Evolutionary conservation across 2,329 filamentous ascomycete genomes (phyloP).

Genomic region (Sclerotinia minor): DNA sequence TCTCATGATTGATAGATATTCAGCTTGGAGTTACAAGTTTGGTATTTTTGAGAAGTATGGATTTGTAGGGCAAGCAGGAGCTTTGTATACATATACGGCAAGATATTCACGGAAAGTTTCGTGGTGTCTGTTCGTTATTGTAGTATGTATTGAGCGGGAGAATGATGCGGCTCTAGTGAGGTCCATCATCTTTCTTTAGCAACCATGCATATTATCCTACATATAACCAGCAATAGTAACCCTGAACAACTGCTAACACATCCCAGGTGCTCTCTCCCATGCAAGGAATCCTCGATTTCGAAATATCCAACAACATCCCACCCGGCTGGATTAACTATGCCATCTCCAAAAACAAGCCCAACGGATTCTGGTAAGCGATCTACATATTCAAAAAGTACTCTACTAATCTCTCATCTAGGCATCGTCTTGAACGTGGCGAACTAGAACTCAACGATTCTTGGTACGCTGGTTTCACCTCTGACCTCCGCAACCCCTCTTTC

Average conservation of each 20-base stretch:
- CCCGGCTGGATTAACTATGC: constrained; percentile 89
- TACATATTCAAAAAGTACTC: no score
- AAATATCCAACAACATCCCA: constrained; percentile 72
- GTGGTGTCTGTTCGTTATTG: no score
- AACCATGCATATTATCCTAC: neutral
- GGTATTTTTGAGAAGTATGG: neutral
- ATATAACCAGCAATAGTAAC: neutral
- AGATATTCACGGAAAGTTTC: constrained; percentile 1
- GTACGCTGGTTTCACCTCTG: constrained; percentile 72
- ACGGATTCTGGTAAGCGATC: constrained; percentile 68
- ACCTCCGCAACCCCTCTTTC: constrained; percentile 64
- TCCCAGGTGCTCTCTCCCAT: constrained; percentile 79
- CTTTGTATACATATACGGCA: neutral
- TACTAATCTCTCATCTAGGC: constrained; percentile 41
- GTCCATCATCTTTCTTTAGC: neutral
- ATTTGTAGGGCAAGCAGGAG: neutral
- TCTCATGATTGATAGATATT: neutral
- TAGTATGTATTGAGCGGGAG: neutral
- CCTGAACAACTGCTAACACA: constrained; percentile 28
- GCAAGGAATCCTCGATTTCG: constrained; percentile 90
- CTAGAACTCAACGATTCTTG: constrained; percentile 73
- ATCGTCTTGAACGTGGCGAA: constrained; percentile 80
- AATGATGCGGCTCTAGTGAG: neutral
- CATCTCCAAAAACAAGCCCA: constrained; percentile 74
- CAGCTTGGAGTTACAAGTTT: neutral